Evolutionary conservation across 1,139 yeast species (phyloP).

Genomic region (Ogataea hybrid): DNA sequence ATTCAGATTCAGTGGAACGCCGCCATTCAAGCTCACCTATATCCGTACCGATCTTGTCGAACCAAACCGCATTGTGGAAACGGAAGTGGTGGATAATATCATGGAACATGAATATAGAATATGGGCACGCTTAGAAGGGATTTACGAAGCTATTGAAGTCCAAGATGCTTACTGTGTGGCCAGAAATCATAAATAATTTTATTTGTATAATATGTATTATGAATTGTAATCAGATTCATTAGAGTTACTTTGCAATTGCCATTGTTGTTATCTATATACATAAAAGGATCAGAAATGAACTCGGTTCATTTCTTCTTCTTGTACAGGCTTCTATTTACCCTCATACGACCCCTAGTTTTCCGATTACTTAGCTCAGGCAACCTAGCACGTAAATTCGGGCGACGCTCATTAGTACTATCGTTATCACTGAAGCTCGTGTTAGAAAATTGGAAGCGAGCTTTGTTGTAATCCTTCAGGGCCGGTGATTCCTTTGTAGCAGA

Average conservation of each 20-base stretch:
- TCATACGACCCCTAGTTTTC: slow-evolving; percentile 1
- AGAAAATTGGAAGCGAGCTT: slow-evolving; percentile 20
- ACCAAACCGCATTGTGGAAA: slow-evolving; percentile 62
- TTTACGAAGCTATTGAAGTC: too few species aligned
- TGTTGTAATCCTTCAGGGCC: slow-evolving; percentile 16
- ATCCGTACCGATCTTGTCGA: slow-evolving; percentile 41
- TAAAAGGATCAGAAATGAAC: background rate
- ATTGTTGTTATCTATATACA: slow-evolving; percentile 3
- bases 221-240: too few species aligned
- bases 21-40: slow-evolving; percentile 66
- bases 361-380: background rate
- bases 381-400: background rate
- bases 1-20: slow-evolving; percentile 66
- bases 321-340: background rate
- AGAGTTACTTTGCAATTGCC: too few species aligned
- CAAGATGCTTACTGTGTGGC: too few species aligned
- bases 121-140: too few species aligned
- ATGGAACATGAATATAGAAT: slow-evolving; percentile 62
- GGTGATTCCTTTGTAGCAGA: slow-evolving; percentile 1
- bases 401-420: background rate
- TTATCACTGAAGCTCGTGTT: slow-evolving; percentile 24
- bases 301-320: slow-evolving; percentile 10
- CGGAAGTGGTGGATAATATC: slow-evolving; percentile 70
- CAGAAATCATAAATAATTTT: too few species aligned
- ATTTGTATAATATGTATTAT: slow-evolving; percentile 26